Base-by-base conservation (phyloP, 164 flowering plant genomes). In the Nymphaea thermarum region DNA sequence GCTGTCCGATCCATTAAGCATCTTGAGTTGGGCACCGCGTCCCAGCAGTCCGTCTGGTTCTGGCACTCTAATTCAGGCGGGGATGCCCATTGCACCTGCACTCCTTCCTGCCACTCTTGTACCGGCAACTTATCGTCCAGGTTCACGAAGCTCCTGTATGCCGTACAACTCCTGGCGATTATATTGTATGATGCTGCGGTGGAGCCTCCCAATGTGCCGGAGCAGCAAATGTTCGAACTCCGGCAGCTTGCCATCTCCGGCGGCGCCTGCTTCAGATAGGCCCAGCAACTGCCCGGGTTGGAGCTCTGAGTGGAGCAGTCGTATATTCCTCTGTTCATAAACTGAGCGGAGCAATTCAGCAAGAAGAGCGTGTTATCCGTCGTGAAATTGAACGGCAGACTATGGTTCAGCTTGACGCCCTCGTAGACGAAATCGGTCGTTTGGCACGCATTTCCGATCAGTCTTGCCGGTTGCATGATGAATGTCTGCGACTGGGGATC, bases 81-180 rank as follows among this genome's bases (percentile, higher is more conserved):
- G n/a, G 84, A 65, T 64, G 80, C 71, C 93, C 93, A 88, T 66
- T 86, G 93, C 64, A 86, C 82, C 73, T 88, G 90, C 73, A 88
- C 45, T 0, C 93, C 93, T 71, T 84, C 85, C 67, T 83, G 82
- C 90, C 90, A 88, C 44, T 81, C 75, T 42, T 45, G 73, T 0
- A 81, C 75, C 3, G 85, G 75, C 45, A 73, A 78, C 11, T 44
- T 68, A 0, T 75, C 70, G 72, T 86, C 79, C 71, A 86, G 71
- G 67, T 79, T 75, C 67, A 88, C 74, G 63, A 86, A 76, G 82
- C 93, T 88, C 74, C 87, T 81, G 63, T 83, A 86, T 5, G 85
- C 90, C 72, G 51, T 74, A 60, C 93, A 88, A 8, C 90, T 73
- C 66, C 82, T 87, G 65, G 86, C 86, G 67, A 87, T 66, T 43